Conservation (phyloP, 2,329 filamentous ascomycete species). For the Pezicula carpinea region DNA sequence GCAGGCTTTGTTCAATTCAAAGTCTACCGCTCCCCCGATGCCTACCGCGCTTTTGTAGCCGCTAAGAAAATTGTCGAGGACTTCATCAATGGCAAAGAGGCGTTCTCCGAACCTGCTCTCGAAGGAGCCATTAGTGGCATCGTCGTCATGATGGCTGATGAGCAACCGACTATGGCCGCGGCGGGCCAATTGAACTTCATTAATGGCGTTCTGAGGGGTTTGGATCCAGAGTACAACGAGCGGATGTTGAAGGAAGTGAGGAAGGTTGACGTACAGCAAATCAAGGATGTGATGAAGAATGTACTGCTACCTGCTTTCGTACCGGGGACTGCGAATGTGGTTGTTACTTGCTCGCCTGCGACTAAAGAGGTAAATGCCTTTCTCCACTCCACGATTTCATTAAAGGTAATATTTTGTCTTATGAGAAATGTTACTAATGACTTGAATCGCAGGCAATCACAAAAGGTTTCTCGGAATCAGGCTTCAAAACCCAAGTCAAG, state of each 20-base stretch:
- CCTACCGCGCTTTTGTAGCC: conserved; percentile 77
- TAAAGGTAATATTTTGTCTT: no score
- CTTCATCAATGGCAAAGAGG: conserved; percentile 65
- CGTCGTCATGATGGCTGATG: conserved; percentile 80
- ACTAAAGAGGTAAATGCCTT: conserved; percentile 81
- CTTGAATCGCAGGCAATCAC: conserved; percentile 57
- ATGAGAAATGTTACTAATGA: conserved; percentile 1
- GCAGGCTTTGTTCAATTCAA: conserved; percentile 77
- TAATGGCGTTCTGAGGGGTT: conserved; percentile 69
- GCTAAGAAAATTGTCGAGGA: conserved; percentile 70
- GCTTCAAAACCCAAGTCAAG: conserved; percentile 74
- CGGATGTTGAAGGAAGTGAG: conserved; percentile 73
- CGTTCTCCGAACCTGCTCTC: conserved; percentile 65
- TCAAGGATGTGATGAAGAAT: conserved; percentile 68
- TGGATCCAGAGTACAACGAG: conserved; percentile 74
- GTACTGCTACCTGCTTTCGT: conserved; percentile 77
- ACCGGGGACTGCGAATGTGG: conserved; percentile 74
- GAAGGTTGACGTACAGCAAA: conserved; percentile 69
- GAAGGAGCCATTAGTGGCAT: conserved; percentile 90
- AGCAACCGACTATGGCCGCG: conserved; percentile 77
- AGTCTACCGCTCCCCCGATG: conserved; percentile 86
- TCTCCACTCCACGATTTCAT: conserved; percentile 6
- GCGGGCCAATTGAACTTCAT: conserved; percentile 83
- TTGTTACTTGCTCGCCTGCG: conserved; percentile 81
- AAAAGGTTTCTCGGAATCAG: conserved; percentile 66